Evolutionary conservation across 139 green algal genomes (phyloP), one percentile per base, ranked within the genome.

Genomic region (Coelastrella sp.): DNA sequence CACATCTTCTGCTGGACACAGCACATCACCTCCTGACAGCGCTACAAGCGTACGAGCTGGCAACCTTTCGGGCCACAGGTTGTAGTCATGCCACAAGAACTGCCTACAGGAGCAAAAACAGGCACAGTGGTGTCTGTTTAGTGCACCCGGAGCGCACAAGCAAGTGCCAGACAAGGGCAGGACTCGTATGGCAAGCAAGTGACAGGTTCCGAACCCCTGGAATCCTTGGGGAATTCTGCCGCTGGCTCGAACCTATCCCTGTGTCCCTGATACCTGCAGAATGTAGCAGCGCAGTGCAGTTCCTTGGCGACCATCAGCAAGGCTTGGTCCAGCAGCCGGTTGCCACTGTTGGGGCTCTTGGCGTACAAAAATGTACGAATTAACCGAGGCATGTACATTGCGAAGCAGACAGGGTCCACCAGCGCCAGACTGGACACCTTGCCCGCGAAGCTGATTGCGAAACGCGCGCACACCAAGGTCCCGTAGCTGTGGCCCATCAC

Each of bases 21-120:
- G 84, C 75, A 91, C 85, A 73, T 94, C 92, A 12, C 84, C 58
- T 17, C 88, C 90, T 25, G 84, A 88, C 25, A 95, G 88, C 24
- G 92, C 91, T 73, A 95, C 90, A 66, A 95, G 57, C 4, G 85
- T 89, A 15, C 86, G 58, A 5, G 68, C 72, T 10, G 93, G 93
- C 73, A 95, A 86, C 82, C 92, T 86, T 35, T 95, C 91, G 61
- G 91, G 85, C 93, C 93, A 95, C 87, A 95, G 79, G 90, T 93
- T 93, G 61, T 84, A 84, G 24, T 84, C 56, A 49, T 65, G 92
- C 91, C 93, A 95, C 85, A 90, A 93, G 84, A 95, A 94, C 85
- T 84, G 75, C 75, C 68, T 76, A 24, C 68, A 76, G 24, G 68
- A 25, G 7, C 10, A 11, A 24, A 4, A 27, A 6, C 15, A 49